Evolutionary conservation across 257 asterid species (phyloP).

Genomic region (Jacaranda copaia): DNA sequence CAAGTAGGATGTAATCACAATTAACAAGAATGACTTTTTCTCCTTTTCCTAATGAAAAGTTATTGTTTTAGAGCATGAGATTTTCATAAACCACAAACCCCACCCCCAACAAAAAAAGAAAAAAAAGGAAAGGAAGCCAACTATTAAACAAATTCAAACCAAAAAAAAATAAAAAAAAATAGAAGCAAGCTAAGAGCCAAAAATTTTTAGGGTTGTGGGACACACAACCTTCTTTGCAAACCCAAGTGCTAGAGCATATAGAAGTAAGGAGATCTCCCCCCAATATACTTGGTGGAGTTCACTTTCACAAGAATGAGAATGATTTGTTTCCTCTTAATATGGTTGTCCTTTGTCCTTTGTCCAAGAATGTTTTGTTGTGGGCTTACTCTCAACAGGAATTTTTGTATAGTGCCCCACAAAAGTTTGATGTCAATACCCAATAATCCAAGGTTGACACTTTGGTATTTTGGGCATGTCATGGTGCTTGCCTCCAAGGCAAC

Average conservation of each 20-base stretch:
- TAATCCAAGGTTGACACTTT: constrained; percentile 24
- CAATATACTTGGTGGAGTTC: constrained; percentile 15
- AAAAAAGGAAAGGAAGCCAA: not conserved
- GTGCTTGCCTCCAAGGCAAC: not conserved
- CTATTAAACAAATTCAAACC: not conserved
- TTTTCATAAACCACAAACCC: not conserved
- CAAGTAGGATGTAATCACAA: not conserved
- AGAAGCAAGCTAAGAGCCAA: constrained; percentile 16
- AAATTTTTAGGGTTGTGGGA: not conserved
- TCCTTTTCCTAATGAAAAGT: not conserved
- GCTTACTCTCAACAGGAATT: not conserved
- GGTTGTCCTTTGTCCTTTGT: not conserved
- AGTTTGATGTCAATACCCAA: constrained; percentile 3
- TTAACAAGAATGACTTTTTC: not conserved
- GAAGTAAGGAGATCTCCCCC: not conserved
- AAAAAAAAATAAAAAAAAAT: not conserved
- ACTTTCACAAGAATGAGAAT: constrained; percentile 26
- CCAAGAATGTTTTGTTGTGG: constrained; percentile 17
- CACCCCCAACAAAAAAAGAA: not conserved
- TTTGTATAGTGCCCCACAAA: constrained; percentile 19
- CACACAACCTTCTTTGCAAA: too few species aligned
- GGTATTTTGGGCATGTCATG: constrained; percentile 15
- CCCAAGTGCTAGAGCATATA: not conserved
- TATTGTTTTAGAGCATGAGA: not conserved
- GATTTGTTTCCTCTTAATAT: constrained; percentile 29